A percentile compares a stretch with the other conserved stretches of the same genome.
These are phyloP conservation scores for Penicillium cinerascens DNA, from an alignment of 495 filamentous ascomycete genomes.

Conservation along the genomic window DNA sequence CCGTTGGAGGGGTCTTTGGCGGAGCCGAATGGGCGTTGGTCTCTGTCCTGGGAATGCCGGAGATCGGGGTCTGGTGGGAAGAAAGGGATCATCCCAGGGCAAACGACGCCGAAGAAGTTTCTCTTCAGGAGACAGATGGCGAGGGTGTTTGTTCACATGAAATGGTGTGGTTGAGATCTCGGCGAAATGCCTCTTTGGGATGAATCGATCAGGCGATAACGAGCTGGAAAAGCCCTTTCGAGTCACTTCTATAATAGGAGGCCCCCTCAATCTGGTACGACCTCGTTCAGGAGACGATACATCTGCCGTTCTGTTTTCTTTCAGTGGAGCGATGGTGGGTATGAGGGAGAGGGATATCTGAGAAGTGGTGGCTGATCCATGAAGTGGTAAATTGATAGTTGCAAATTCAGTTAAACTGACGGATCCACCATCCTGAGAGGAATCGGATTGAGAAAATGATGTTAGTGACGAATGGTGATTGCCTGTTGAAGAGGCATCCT, in stretches of 20 bases:
- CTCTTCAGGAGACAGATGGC: conserved; percentile 58
- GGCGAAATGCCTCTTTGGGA: conserved; percentile 51
- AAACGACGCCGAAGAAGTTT: conserved; percentile 56
- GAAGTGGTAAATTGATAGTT: conserved; percentile 16
- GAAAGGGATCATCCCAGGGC: conserved; percentile 65
- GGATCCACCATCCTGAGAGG: conserved; percentile 2
- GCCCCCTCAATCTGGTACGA: conserved; percentile 11
- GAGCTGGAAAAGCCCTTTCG: conserved; percentile 14
- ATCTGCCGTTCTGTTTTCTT: conserved; percentile 10
- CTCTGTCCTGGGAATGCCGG: conserved; percentile 21
- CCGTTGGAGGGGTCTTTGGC: conserved; percentile 27
- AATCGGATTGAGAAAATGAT: conserved; percentile 14
- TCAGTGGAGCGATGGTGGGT: neutral
- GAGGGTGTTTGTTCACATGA: conserved; percentile 59
- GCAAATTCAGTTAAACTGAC: conserved; percentile 20
- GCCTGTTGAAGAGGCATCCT: conserved; percentile 13
- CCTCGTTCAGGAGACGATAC: conserved; percentile 13
- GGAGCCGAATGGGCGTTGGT: conserved; percentile 16
- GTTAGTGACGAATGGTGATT: conserved; percentile 8
- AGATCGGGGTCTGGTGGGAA: conserved; percentile 23
- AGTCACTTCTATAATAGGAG: neutral
- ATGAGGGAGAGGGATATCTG: conserved; percentile 7
- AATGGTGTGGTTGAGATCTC: conserved; percentile 52
- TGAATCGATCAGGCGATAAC: conserved; percentile 63
- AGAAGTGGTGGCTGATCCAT: conserved; percentile 12